Evolutionary conservation across 768 basidiomycete genomes (phyloP).

Genomic region (Kwoniella europaea): DNA sequence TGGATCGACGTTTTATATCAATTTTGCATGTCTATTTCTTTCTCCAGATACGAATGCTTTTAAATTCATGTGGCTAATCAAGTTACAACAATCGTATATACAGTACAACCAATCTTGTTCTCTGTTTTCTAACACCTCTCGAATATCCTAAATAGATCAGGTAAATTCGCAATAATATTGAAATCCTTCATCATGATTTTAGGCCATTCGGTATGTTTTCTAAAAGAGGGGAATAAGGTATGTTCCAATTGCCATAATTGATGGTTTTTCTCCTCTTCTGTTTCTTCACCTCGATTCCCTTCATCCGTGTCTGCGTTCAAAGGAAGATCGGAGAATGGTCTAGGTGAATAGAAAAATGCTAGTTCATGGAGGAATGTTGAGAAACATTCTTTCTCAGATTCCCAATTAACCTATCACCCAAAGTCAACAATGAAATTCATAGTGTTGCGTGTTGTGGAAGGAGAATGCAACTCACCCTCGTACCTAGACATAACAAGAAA

Average conservation of each 20-base stretch:
- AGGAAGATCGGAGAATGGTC: slow-evolving; percentile 55
- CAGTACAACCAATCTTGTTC: too few relatives aligned
- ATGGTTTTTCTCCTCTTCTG: slow-evolving; percentile 49
- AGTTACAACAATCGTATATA: too few relatives aligned
- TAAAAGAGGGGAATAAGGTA: slow-evolving; percentile 82
- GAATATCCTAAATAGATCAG: slow-evolving; percentile 91
- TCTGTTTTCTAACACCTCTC: slow-evolving; percentile 71
- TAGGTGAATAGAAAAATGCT: slow-evolving; percentile 85
- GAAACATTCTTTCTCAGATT: slow-evolving; percentile 82
- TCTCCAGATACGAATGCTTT: too few relatives aligned
- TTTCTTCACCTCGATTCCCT: slow-evolving; percentile 12
- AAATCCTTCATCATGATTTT: slow-evolving; percentile 74
- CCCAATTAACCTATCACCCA: slow-evolving; percentile 78
- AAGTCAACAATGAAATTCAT: not conserved
- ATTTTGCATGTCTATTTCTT: too few relatives aligned
- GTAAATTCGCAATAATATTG: slow-evolving; percentile 84
- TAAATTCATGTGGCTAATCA: too few relatives aligned
- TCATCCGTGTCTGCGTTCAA: not conserved
- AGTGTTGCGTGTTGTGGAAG: not conserved
- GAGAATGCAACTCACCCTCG: slow-evolving; percentile 67
- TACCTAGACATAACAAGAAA: slow-evolving; percentile 87
- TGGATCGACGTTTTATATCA: too few relatives aligned
- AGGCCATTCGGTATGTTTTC: slow-evolving; percentile 74
- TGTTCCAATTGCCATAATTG: slow-evolving; percentile 89
- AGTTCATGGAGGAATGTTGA: slow-evolving; percentile 82